phyloP scores from a whole-genome alignment of 129 eudicot species.

The Escallonia rubra region DNA sequence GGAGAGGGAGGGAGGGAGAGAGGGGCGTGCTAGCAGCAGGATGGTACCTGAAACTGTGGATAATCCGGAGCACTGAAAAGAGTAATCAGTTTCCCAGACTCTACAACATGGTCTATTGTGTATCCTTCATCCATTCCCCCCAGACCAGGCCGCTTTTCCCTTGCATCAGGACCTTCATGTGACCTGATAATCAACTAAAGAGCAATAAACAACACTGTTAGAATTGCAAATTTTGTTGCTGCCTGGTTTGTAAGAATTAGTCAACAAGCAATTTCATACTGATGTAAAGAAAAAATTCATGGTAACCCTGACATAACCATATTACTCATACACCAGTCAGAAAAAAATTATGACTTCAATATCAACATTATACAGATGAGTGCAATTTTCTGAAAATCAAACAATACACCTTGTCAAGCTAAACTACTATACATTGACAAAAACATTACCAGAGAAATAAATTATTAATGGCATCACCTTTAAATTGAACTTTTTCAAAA shows the following conservation, averaged over 20 bases:
- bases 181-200: slow-evolving; percentile 85
- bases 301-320: no score
- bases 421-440: background rate
- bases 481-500: slow-evolving; percentile 65
- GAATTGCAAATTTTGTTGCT: background rate
- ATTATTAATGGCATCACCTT: slow-evolving; percentile 45
- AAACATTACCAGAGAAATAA: background rate
- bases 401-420: background rate
- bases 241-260: no score
- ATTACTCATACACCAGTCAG: no score
- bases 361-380: no score
- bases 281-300: no score
- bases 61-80: slow-evolving; percentile 97
- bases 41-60: slow-evolving; percentile 89
- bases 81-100: slow-evolving; percentile 89
- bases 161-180: slow-evolving; percentile 99
- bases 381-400: no score
- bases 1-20: background rate
- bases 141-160: slow-evolving; percentile 87
- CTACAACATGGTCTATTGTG: slow-evolving; percentile 91
- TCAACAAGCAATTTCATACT: no score
- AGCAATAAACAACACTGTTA: slow-evolving; percentile 3
- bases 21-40: background rate
- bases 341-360: no score
- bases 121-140: slow-evolving; percentile 90